phyloP scores from a whole-genome alignment of 2,329 filamentous ascomycete genomes.

The Sarocladiaceae sp. region DNA sequence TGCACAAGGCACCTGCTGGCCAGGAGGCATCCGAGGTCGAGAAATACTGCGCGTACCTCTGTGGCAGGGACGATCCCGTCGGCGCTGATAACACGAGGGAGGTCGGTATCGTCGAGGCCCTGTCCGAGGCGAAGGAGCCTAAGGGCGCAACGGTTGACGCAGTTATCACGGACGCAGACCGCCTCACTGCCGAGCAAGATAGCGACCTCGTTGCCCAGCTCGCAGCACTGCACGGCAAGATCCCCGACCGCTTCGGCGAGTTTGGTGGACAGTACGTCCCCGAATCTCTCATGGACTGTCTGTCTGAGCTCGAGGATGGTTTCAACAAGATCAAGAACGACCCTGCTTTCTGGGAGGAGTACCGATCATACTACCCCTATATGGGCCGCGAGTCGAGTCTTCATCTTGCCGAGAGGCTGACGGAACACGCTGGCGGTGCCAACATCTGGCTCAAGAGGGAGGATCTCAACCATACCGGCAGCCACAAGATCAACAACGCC shows the following conservation, averaged over 20 bases:
- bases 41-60: slow-evolving; percentile 73
- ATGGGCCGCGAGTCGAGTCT: slow-evolving; percentile 93
- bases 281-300: slow-evolving; percentile 94
- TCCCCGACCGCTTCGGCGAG: slow-evolving; percentile 85
- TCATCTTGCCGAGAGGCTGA: slow-evolving; percentile 82
- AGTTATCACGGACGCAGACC: slow-evolving; percentile 59
- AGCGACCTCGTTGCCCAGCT: slow-evolving; percentile 72
- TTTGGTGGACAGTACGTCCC: slow-evolving; percentile 98
- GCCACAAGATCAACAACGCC: slow-evolving; percentile 99
- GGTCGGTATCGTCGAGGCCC: slow-evolving; percentile 63
- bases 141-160: slow-evolving; percentile 47
- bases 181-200: slow-evolving; percentile 51
- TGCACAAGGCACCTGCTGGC: slow-evolving; percentile 36
- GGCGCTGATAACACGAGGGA: slow-evolving; percentile 48
- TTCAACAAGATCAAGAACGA: slow-evolving; percentile 86
- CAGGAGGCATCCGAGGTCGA: slow-evolving; percentile 52
- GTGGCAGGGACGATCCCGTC: slow-evolving; percentile 36
- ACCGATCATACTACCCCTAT: slow-evolving; percentile 90
- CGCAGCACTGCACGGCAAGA: slow-evolving; percentile 70
- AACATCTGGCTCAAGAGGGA: slow-evolving; percentile 98
- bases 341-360: slow-evolving; percentile 94
- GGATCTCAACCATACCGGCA: slow-evolving; percentile 95
- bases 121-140: slow-evolving; percentile 44
- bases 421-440: slow-evolving; percentile 81
- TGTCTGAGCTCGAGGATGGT: slow-evolving; percentile 82